Evolutionary conservation across 768 basidiomycete genomes (phyloP).

Genomic region (Boletus pseudopeckii): DNA sequence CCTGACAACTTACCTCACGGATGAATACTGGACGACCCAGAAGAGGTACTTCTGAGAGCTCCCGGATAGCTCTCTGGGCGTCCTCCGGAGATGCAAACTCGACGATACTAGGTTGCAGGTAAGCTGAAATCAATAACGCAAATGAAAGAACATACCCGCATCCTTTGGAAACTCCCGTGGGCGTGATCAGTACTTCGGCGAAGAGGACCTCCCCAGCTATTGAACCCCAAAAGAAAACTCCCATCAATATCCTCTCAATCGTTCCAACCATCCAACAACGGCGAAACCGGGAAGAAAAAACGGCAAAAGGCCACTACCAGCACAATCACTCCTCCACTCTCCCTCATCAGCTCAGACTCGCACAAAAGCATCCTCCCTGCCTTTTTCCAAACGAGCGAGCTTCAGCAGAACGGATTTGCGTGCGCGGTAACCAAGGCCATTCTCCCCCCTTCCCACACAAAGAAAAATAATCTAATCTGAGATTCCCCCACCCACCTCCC

Average conservation of each 20-base stretch:
- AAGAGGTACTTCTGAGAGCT: slow-evolving; percentile 85
- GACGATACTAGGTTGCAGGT: slow-evolving; percentile 68
- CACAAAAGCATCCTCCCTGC: slow-evolving; percentile 28
- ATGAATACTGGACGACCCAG: slow-evolving; percentile 95
- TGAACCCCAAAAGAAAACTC: slow-evolving; percentile 85
- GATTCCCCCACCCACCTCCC: slow-evolving; percentile 97
- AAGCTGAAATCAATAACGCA: slow-evolving; percentile 1
- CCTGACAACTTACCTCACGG: slow-evolving; percentile 64
- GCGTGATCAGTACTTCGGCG: slow-evolving; percentile 97
- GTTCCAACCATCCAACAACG: slow-evolving; percentile 52
- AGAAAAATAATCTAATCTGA: slow-evolving; percentile 53
- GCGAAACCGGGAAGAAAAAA: slow-evolving; percentile 40
- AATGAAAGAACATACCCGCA: slow-evolving; percentile 77
- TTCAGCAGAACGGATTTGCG: slow-evolving; percentile 35
- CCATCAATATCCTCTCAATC: slow-evolving; percentile 87
- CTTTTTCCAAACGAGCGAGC: slow-evolving; percentile 35
- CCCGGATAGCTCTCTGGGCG: slow-evolving; percentile 82
- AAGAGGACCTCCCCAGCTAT: slow-evolving; percentile 99
- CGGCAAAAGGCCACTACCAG: slow-evolving; percentile 38
- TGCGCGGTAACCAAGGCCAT: slow-evolving; percentile 27
- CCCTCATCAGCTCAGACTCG: slow-evolving; percentile 37
- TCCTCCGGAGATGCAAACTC: slow-evolving; percentile 92
- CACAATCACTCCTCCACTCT: slow-evolving; percentile 30
- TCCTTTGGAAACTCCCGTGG: slow-evolving; percentile 95
- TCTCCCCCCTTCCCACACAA: slow-evolving; percentile 34